Evolutionary conservation across 768 basidiomycete species (phyloP), one percentile per base, ranked within the genome.

Genomic region (Daedaleopsis sinensis): DNA sequence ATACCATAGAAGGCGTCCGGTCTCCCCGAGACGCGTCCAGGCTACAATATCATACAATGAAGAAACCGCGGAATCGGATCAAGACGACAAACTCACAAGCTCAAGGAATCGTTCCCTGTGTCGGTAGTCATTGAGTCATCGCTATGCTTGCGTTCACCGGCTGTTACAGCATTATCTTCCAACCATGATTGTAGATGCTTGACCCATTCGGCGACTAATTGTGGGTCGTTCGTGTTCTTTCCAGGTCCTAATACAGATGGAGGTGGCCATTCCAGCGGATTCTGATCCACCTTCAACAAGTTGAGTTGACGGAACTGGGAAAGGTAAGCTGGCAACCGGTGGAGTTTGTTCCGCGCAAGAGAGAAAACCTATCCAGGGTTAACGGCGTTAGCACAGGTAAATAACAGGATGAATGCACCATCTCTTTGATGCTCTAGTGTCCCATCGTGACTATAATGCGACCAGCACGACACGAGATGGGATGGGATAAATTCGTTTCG

Each of bases 211-310:
- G 82, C 83, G 79, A 88, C 84, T 18, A 78, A 78, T 52, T 84
- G 80, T 36, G 78, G 73, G 59, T 82, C 79, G 50, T 82, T 77
- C 18, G 72, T 64, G 27, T 80, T 78, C 47, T 71, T 75, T 12
- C 76, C 71, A 18, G 72, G 68, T 47, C 82, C 81, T 71, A 89
- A 70, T 15, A 90, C 76, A 51, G 77, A 59, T 62, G 78, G 82
- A 8, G 93, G 90, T 0, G 96, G 96, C 94, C 95, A 98, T 73
- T 94, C 90, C 42, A 97, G 82, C 3, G 96, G 96, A 70, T 99
- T 98, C 64, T 89, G 86, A 65, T 96, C 95, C 10, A 92, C 78
- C 73, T 93, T 93, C 67, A 98, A 80, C 36, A 97, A 82, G 50
- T 86, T 85, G 43, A 99, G 79, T 53, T 82, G 78, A 35, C 76